Base-by-base conservation (phyloP, 768 basidiomycete genomes). In the Trametes cubensis region DNA sequence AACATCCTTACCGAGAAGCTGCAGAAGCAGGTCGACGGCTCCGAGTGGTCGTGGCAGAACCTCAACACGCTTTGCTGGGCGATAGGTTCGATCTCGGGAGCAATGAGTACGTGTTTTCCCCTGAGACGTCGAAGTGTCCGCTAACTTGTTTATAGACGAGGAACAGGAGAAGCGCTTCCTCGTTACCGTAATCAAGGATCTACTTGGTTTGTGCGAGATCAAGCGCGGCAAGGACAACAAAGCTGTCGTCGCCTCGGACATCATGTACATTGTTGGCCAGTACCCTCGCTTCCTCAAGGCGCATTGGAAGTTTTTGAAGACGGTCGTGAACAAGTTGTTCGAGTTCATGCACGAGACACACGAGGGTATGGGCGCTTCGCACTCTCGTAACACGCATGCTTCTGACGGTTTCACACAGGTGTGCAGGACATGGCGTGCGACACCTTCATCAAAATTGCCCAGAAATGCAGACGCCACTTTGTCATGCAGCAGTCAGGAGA, bases 391-490 rank as follows among this genome's bases (percentile, higher is more conserved):
- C 26, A 23, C 26, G 28, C 20, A 18, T 26, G 8, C 34, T 26
- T 23, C 59, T 67, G 50, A 65, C 52, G 39, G 51, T 63, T 47
- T 40, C 60, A 18, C 66, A 44, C 67, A 92, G 94, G 95, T 79
- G 97, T 99, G 13, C 97, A 99, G 75, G 97, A 99, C 78, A 99
- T 99, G 97, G 97, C 97, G 48, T 99, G 97, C 77, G 97, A 99
- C 74, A 99, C 97, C 0, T 99, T 99, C 77, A 98, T 99, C 81
- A 99, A 98, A 78, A 99, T 99, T 69, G 94, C 97, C 23, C 97
- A 99, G 74, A 99, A 98, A 75, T 98, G 95, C 74, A 84, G 95
- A 44, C 84, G 96, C 56, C 97, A 99, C 75, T 99, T 99, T 69
- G 94, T 99, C 62, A 94, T 98, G 90, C 94, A 95, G 72, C 97